These are phyloP conservation scores for Butyriboletus pseudospeciosus DNA, from an alignment of 1,284 basidiomycete genomes.

Conservation along the genomic window DNA sequence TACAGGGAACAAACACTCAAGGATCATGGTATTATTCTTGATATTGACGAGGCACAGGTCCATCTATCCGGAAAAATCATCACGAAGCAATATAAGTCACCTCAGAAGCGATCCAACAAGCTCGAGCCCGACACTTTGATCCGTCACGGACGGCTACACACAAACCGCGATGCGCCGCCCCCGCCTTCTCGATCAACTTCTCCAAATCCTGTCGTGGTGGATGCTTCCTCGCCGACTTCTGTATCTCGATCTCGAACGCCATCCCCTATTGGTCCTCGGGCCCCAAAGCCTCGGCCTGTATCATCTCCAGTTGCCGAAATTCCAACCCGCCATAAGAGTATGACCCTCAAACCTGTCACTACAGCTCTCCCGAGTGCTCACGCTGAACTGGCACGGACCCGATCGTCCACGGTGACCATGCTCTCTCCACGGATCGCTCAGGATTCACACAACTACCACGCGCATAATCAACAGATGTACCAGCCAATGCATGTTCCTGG, in stretches of 20 bases:
- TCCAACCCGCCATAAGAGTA: constrained; percentile 31
- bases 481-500: constrained; percentile 30
- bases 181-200: constrained; percentile 34
- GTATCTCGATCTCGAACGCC: constrained; percentile 41
- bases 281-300: constrained; percentile 34
- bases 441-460: constrained; percentile 33
- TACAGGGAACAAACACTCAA: constrained; percentile 74
- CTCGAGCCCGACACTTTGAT: constrained; percentile 10
- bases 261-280: constrained; percentile 48
- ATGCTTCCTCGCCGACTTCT: constrained; percentile 20
- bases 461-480: constrained; percentile 33
- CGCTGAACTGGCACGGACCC: constrained; percentile 22
- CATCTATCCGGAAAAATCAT: constrained; percentile 37
- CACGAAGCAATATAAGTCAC: constrained; percentile 45
- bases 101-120: constrained; percentile 24
- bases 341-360: constrained; percentile 26
- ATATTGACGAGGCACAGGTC: constrained; percentile 32
- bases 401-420: constrained; percentile 31
- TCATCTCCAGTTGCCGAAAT: constrained; percentile 31
- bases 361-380: constrained; percentile 16
- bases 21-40: constrained; percentile 54
- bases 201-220: constrained; percentile 25
- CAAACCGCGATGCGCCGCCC: constrained; percentile 20
- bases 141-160: constrained; percentile 11
- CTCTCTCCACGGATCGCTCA: constrained; percentile 26